Conservation (phyloP, 805 yeast species). For the Lipomyces anomalus region DNA sequence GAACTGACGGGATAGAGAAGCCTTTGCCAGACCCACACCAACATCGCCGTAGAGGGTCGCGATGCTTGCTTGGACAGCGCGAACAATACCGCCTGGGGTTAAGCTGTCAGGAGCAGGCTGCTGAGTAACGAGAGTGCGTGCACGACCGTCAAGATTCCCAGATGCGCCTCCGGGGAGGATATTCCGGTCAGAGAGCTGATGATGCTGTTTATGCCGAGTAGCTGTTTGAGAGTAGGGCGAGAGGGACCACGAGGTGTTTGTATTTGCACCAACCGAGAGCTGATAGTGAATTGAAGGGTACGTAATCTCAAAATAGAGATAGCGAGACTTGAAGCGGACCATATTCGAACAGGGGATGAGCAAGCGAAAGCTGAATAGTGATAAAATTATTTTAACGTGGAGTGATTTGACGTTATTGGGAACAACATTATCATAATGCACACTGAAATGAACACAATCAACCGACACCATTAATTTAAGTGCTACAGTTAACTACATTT, state of each 20-base stretch:
- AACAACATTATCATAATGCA: not conserved
- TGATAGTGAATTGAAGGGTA: slow-evolving; percentile 42
- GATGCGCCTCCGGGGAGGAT: slow-evolving; percentile 7
- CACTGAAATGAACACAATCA: not conserved
- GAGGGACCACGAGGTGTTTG: not conserved
- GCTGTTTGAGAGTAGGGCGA: not conserved
- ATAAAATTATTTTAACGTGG: too few relatives aligned
- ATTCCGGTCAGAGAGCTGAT: not conserved
- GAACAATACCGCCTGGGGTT: slow-evolving; percentile 46
- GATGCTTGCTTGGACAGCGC: slow-evolving; percentile 50
- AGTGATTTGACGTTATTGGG: too few relatives aligned
- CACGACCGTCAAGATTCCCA: slow-evolving; percentile 31
- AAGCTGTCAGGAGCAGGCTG: slow-evolving; percentile 34
- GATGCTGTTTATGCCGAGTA: not conserved
- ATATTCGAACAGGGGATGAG: too few relatives aligned
- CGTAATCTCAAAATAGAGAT: slow-evolving; percentile 71
- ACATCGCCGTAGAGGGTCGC: slow-evolving; percentile 69
- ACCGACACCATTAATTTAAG: not conserved
- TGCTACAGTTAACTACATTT: too few relatives aligned
- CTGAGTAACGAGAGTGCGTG: slow-evolving; percentile 7
- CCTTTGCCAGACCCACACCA: slow-evolving; percentile 61
- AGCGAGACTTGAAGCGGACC: slow-evolving; percentile 87
- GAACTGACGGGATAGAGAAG: slow-evolving; percentile 42
- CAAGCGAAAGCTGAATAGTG: too few relatives aligned
- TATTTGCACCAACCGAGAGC: not conserved